Evolutionary conservation across 2,329 filamentous ascomycete species (phyloP), one percentile per base, ranked within the genome.

Genomic region (Magnaporthiopsis incrustans): DNA sequence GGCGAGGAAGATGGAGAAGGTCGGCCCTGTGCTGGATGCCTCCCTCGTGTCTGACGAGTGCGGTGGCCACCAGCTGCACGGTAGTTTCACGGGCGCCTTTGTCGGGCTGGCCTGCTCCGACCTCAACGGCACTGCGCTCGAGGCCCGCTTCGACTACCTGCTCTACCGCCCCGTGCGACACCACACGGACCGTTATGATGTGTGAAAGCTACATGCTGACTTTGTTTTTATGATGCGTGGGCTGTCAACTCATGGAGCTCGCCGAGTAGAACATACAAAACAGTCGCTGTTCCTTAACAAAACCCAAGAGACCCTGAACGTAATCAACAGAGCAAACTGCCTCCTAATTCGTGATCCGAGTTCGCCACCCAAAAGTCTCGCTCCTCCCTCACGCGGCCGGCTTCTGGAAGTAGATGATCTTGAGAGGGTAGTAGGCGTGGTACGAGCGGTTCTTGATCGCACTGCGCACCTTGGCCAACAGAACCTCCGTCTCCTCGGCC

Each of bases 1-100:
- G 7, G 44, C 26, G 15, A 61, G 50, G 60, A 72, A 77, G 32
- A 66, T 84, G 65, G 76, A 77, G 69, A 73, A 78, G 66, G 76
- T 87, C 61, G 85, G 85, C 0, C 82, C 81, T 0, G 79, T 84
- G 1, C 81, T 81, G 59, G 83, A 88, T 68, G 85, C 85, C 0
- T 83, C 82, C 8, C 81, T 87, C 18, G 66, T 88, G 10, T 84
- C 80, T 14, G 85, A 88, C 68, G 85, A 88, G 73, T 88, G 85
- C 65, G 85, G 85, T 12, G 85, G 85, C 0, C 84, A 87, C 66
- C 79, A 82, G 66, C 79, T 76, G 2, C 83, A 87, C 67, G 85
- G 85, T 1, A 88, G 85, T 71, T 88, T 88, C 67, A 88, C 85
- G 0, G 85, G 85, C 0, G 83, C 85, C 0, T 85, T 85, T 74